These are phyloP conservation scores for Penicillium olsonii DNA, from an alignment of 2,329 filamentous ascomycete species.

Conservation along the genomic window DNA sequence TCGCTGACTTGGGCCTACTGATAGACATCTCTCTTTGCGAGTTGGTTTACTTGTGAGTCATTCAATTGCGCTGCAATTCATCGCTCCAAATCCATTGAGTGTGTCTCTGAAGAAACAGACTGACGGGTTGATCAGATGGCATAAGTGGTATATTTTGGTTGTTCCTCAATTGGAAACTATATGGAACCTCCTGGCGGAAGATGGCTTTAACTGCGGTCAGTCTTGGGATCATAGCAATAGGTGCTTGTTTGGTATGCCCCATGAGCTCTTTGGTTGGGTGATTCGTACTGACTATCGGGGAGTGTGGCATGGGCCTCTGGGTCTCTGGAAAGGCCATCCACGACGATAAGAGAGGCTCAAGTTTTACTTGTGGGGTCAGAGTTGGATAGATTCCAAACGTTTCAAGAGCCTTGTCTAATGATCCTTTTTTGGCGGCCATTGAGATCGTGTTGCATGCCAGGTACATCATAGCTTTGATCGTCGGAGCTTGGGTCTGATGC, in stretches of 20 bases:
- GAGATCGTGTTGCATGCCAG: too few relatives aligned
- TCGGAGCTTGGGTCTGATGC: too few relatives aligned
- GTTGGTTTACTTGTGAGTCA: slow-evolving; percentile 60
- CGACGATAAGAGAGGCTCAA: slow-evolving; percentile 8
- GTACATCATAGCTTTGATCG: too few relatives aligned
- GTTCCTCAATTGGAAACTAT: slow-evolving; percentile 13
- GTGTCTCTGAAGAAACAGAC: too few relatives aligned
- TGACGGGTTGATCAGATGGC: slow-evolving; percentile 7
- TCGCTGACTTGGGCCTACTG: slow-evolving; percentile 20
- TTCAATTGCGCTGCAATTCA: too few relatives aligned
- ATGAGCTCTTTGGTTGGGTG: neutral
- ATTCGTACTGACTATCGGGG: neutral
- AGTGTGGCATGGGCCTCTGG: slow-evolving; percentile 22
- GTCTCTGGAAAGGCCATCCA: slow-evolving; percentile 20
- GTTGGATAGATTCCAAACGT: neutral
- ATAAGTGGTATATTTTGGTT: slow-evolving; percentile 18
- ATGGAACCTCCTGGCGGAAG: slow-evolving; percentile 10
- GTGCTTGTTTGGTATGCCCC: slow-evolving; percentile 13
- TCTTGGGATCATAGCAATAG: slow-evolving; percentile 11
- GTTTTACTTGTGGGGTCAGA: slow-evolving; percentile 14
- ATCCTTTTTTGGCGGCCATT: too few relatives aligned
- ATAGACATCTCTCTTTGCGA: slow-evolving; percentile 58
- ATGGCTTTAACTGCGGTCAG: slow-evolving; percentile 9
- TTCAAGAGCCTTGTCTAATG: too few relatives aligned
- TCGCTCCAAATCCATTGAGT: too few relatives aligned